Conservation (phyloP, 768 basidiomycete species). For the Auriscalpium microsporum region DNA sequence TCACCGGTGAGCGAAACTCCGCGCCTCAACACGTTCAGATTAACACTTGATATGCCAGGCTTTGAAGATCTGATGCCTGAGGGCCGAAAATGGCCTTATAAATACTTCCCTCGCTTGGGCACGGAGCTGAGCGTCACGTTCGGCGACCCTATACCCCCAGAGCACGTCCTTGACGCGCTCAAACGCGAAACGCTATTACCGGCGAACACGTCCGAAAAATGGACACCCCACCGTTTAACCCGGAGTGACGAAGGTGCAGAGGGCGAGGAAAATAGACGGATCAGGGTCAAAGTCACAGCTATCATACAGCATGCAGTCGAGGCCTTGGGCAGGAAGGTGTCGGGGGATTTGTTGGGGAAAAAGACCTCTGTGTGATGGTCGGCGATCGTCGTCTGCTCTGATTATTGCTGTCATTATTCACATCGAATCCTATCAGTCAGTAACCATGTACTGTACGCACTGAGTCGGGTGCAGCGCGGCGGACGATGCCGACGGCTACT, state of each 20-base stretch:
- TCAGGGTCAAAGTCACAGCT: background rate
- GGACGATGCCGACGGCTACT: no score
- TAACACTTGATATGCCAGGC: constrained; percentile 30
- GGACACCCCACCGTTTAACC: no score
- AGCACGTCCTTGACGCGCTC: constrained; percentile 25
- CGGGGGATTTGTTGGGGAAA: background rate
- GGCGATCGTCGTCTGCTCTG: no score
- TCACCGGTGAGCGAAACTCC: constrained; percentile 49
- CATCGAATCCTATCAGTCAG: no score
- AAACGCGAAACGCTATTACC: constrained; percentile 6
- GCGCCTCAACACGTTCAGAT: background rate
- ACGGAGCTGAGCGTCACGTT: constrained; percentile 67
- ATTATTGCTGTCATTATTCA: no score
- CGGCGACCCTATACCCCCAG: constrained; percentile 58
- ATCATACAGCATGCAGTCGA: background rate
- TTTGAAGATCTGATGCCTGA: constrained; percentile 92
- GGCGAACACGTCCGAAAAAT: background rate
- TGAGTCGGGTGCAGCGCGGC: no score
- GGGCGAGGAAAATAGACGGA: background rate
- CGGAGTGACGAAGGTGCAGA: background rate
- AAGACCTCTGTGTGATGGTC: background rate
- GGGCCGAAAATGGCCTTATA: constrained; percentile 65
- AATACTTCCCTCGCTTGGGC: constrained; percentile 57
- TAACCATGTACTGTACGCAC: no score
- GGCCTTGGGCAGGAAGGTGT: background rate